Evolutionary conservation across 306 rosid genomes (phyloP).

Genomic region (Vigna nakashimae): DNA sequence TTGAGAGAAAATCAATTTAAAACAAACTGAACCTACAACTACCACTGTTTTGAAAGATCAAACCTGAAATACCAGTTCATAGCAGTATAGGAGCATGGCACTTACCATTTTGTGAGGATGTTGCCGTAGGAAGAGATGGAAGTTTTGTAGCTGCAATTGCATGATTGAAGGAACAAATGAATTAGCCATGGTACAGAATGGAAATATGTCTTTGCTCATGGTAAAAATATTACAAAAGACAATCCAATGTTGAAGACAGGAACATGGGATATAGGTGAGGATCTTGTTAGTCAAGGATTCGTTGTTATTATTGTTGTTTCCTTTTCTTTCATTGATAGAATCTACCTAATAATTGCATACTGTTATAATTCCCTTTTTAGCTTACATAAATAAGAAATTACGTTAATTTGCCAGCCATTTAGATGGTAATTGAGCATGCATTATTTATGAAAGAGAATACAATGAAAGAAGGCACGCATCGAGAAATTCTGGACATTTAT

Average conservation of each 20-base stretch:
- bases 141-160: constrained; percentile 55
- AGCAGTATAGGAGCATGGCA: background rate
- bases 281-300: background rate
- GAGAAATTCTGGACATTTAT: background rate
- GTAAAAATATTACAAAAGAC: background rate
- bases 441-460: too few species aligned
- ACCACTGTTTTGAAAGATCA: constrained; percentile 18
- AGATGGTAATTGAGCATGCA: too few species aligned
- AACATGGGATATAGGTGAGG: background rate
- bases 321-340: too few species aligned
- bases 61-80: constrained; percentile 16
- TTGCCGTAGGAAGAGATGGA: constrained; percentile 64
- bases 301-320: too few species aligned
- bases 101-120: constrained; percentile 64
- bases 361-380: too few species aligned
- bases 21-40: constrained; percentile 2
- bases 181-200: constrained; percentile 13
- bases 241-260: constrained; percentile 12
- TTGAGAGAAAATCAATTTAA: background rate
- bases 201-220: constrained; percentile 10
- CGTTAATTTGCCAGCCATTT: too few species aligned
- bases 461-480: too few species aligned
- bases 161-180: constrained; percentile 19
- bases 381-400: too few species aligned
- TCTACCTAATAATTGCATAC: too few species aligned